These are phyloP conservation scores for Boletus tylopilopsis DNA, from an alignment of 768 basidiomycete genomes.

Conservation along the genomic window DNA sequence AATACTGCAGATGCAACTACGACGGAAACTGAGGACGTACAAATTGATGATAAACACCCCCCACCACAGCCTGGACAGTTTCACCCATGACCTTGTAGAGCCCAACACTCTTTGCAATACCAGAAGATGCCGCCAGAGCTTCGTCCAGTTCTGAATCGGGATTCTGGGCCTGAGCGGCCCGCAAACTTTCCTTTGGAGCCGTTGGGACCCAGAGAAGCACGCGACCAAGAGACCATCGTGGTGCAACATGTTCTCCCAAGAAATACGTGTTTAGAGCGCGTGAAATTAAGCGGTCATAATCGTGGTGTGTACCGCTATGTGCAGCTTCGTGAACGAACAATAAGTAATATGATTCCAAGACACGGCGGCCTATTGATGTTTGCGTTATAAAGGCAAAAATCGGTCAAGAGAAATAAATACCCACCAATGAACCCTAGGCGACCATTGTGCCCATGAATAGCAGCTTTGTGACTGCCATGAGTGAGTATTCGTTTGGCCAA, in stretches of 20 bases:
- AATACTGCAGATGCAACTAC: constrained; percentile 1
- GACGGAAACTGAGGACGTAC: constrained; percentile 44
- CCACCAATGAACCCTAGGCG: constrained; percentile 69
- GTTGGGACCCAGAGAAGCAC: constrained; percentile 76
- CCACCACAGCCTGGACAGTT: constrained; percentile 70
- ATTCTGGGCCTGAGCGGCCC: constrained; percentile 9
- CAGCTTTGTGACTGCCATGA: constrained; percentile 69
- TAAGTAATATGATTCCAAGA: constrained; percentile 70
- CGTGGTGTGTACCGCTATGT: constrained; percentile 43
- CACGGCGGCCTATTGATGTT: constrained; percentile 58
- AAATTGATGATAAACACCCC: constrained; percentile 76
- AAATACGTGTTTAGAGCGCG: constrained; percentile 65
- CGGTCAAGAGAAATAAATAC: constrained; percentile 2
- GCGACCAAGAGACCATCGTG: constrained; percentile 69
- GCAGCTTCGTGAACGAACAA: constrained; percentile 63
- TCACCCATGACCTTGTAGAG: constrained; percentile 77
- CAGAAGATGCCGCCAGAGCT: constrained; percentile 28
- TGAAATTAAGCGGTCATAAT: constrained; percentile 54
- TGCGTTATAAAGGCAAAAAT: background rate
- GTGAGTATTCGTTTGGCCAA: constrained; percentile 73
- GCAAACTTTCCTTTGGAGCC: constrained; percentile 36
- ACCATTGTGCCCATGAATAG: constrained; percentile 65
- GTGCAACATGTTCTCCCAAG: constrained; percentile 71
- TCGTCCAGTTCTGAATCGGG: constrained; percentile 27
- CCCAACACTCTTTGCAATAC: constrained; percentile 53